These are phyloP conservation scores for Entomortierella lignicola DNA, from an alignment of 192 early-diverging fungal species.

Conservation along the genomic window DNA sequence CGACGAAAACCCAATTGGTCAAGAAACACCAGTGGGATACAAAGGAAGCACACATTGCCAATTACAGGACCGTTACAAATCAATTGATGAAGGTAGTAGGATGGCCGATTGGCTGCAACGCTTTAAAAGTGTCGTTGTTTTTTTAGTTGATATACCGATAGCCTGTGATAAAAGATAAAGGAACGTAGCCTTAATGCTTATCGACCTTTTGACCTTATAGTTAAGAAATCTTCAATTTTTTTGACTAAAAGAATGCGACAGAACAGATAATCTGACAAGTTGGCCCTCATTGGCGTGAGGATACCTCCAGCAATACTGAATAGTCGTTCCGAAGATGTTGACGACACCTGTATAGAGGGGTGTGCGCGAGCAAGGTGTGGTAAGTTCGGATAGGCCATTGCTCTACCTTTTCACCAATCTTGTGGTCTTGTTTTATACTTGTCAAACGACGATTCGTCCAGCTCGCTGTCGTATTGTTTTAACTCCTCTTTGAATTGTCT, in stretches of 20 bases:
- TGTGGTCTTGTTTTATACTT: neutral
- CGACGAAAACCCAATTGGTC: neutral
- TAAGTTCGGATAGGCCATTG: neutral
- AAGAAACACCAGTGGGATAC: too few relatives aligned
- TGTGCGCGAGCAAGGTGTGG: neutral
- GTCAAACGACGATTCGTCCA: neutral
- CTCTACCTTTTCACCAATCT: slow-evolving; percentile 1
- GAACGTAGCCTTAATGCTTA: too few relatives aligned
- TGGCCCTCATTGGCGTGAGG: neutral
- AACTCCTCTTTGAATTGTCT: neutral
- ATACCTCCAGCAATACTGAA: slow-evolving; percentile 1
- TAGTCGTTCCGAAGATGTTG: neutral
- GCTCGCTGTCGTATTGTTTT: neutral
- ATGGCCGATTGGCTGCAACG: too few relatives aligned
- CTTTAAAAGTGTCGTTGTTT: too few relatives aligned
- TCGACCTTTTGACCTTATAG: too few relatives aligned
- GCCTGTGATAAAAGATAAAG: too few relatives aligned
- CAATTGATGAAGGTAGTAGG: too few relatives aligned
- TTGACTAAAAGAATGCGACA: neutral
- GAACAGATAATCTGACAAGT: neutral
- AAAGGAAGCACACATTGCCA: too few relatives aligned
- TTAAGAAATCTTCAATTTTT: neutral
- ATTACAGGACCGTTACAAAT: too few relatives aligned
- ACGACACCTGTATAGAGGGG: slow-evolving; percentile 3
- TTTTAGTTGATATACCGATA: too few relatives aligned